Evolutionary conservation across 345 rosid genomes (phyloP), one percentile per base, ranked within the genome.

Genomic region (Iberis pinnata): DNA sequence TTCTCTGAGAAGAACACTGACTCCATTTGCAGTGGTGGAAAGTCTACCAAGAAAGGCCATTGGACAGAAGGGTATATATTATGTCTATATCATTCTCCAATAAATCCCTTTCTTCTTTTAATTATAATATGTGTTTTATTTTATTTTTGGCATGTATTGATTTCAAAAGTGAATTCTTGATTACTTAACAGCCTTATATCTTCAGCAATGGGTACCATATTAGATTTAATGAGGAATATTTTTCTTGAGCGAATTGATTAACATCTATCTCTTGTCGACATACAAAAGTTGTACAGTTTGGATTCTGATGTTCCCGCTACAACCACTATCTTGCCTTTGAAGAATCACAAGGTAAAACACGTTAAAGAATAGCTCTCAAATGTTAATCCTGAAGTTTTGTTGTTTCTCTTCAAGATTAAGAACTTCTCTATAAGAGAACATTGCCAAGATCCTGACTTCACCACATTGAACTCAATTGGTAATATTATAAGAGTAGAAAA

Each of bases 211-310:
- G 88, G n/a, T 82, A 83, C 43, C 84, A 75, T 3, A 82, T 86
- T 10, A 64, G 78, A 7, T 86, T 86, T 38, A 66, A 70, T 19
- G 88, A 82, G 60, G 79, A 70, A 10, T 62, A 75, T 83, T 7
- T 83, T 87, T 46, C 93, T 89, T 0, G 93, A 87, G 62, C 83
- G 96, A 87, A 78, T 87, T 31, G 93, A 76, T 4, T 84, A 76
- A 39, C 65, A 64, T 17, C 87, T 76, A 32, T 68, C 69, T 20
- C 73, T 74, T 19, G 38, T 49, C 3, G 89, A 78, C 45, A 56
- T 87, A 9, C 65, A 57, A 33, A 42, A 69, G 32, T 61, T 83
- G 4, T 83, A 83, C 59, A 87, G 87, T 15, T 75, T 72, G 0
- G 26, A 44, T 12, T 65, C 75, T 12, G 6, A 51, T 4, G 74